Conservation (phyloP, 129 eudicot species). For the Silybum marianum region DNA sequence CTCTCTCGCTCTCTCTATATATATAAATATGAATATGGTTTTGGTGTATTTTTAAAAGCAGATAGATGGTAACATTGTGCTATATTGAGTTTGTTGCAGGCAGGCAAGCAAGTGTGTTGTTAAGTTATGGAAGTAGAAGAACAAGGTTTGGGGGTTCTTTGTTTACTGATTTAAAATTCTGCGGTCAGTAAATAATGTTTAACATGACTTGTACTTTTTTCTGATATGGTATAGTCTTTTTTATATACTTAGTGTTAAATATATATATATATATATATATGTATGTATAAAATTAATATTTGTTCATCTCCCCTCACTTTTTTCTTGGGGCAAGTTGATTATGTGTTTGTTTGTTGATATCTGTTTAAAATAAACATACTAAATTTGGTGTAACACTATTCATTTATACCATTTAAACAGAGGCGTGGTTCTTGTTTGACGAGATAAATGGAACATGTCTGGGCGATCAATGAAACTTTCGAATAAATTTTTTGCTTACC, state of each 20-base stretch:
- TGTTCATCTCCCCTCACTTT: conserved; percentile 17
- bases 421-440: too few relatives aligned
- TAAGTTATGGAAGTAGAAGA: conserved; percentile 19
- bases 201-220: conserved; percentile 17
- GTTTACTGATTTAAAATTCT: conserved; percentile 30
- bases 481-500: too few relatives aligned
- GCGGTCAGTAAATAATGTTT: conserved; percentile 24
- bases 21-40: background rate
- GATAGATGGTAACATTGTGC: background rate
- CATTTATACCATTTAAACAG: too few relatives aligned
- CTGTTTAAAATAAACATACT: too few relatives aligned
- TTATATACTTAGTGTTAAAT: conserved; percentile 15
- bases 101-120: conserved; percentile 10
- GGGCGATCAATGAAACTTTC: too few relatives aligned
- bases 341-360: conserved; percentile 8
- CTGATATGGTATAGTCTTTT: conserved; percentile 21
- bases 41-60: background rate
- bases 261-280: background rate
- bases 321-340: conserved; percentile 22
- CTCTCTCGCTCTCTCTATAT: too few relatives aligned
- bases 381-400: too few relatives aligned
- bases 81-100: conserved; percentile 21
- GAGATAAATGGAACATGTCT: too few relatives aligned
- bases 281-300: conserved; percentile 13
- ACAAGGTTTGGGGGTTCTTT: conserved; percentile 18